These are phyloP conservation scores for Camillea tinctor DNA, from an alignment of 2,329 filamentous ascomycete species.

Conservation along the genomic window DNA sequence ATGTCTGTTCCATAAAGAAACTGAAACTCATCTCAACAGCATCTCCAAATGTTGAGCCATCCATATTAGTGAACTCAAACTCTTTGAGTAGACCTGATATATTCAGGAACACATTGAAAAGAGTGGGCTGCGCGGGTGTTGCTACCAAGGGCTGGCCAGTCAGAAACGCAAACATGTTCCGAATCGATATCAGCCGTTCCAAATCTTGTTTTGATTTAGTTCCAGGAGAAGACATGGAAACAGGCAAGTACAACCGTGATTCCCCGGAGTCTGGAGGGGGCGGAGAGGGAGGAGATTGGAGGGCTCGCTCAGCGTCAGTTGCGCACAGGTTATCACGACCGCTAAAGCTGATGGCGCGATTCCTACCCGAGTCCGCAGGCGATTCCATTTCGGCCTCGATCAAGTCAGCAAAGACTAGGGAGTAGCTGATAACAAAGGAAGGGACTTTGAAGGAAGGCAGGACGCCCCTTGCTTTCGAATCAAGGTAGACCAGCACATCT, in stretches of 20 bases:
- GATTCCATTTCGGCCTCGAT: slow-evolving; percentile 45
- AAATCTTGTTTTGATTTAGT: slow-evolving; percentile 44
- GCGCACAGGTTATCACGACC: slow-evolving; percentile 48
- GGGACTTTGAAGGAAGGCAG: slow-evolving; percentile 62
- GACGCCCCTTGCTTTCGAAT: slow-evolving; percentile 46
- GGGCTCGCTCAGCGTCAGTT: slow-evolving; percentile 47
- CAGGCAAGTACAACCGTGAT: slow-evolving; percentile 54
- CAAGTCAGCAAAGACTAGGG: slow-evolving; percentile 53
- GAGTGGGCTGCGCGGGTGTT: slow-evolving; percentile 50
- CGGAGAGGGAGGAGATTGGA: slow-evolving; percentile 38
- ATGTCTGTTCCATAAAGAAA: slow-evolving; percentile 74
- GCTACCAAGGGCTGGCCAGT: slow-evolving; percentile 62
- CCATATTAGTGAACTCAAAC: slow-evolving; percentile 56
- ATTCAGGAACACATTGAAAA: slow-evolving; percentile 54
- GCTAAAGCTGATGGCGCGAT: slow-evolving; percentile 44
- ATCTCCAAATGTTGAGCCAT: slow-evolving; percentile 59
- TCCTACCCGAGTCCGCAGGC: slow-evolving; percentile 29
- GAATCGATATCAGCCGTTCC: slow-evolving; percentile 56
- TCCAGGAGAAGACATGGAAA: slow-evolving; percentile 37
- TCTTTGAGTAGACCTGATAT: slow-evolving; percentile 54
- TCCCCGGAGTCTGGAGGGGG: slow-evolving; percentile 40
- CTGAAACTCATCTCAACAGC: slow-evolving; percentile 65
- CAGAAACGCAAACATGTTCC: slow-evolving; percentile 67
- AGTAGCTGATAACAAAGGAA: slow-evolving; percentile 53
- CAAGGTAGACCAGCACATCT: slow-evolving; percentile 57